phyloP scores from a whole-genome alignment of 1,139 yeast species.

The Hemisphaericaspora lyxosophila region DNA sequence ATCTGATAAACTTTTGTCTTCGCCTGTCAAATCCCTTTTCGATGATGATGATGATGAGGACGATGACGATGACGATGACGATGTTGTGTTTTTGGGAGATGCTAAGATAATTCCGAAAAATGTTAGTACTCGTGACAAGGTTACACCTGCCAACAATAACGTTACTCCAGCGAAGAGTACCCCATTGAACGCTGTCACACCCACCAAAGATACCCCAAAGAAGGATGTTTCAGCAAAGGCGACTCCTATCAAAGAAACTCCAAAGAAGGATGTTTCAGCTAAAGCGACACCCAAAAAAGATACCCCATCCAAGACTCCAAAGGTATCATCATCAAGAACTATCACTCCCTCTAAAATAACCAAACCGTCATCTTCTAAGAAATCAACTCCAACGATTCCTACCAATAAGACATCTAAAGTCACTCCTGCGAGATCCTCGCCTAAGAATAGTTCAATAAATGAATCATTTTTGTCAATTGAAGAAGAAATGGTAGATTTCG shows the following conservation, averaged over 20 bases:
- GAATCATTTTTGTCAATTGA: slow-evolving; percentile 17
- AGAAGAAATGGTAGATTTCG: slow-evolving; percentile 28
- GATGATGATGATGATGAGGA: slow-evolving; percentile 14
- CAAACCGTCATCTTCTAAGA: slow-evolving; percentile 3
- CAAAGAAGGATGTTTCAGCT: neutral
- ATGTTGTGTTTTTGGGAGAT: slow-evolving; percentile 1
- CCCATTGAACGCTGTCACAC: neutral
- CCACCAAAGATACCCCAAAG: neutral
- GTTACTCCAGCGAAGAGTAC: neutral
- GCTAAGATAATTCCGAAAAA: neutral
- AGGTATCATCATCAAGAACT: slow-evolving; percentile 6
- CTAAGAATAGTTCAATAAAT: slow-evolving; percentile 9
- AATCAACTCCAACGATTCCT: neutral
- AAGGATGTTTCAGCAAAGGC: neutral
- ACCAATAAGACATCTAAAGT: neutral
- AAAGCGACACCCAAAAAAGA: slow-evolving; percentile 3
- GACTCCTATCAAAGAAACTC: neutral
- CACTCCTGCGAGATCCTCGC: neutral
- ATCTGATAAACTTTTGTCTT: neutral
- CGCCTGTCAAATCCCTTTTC: slow-evolving; percentile 12
- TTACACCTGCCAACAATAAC: neutral
- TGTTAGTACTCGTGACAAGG: neutral
- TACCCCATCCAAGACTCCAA: slow-evolving; percentile 3
- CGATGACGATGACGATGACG: too few relatives aligned
- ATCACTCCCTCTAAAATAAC: neutral